Evolutionary conservation across 2,329 filamentous ascomycete genomes (phyloP).

Genomic region (Fusarium sp.): DNA sequence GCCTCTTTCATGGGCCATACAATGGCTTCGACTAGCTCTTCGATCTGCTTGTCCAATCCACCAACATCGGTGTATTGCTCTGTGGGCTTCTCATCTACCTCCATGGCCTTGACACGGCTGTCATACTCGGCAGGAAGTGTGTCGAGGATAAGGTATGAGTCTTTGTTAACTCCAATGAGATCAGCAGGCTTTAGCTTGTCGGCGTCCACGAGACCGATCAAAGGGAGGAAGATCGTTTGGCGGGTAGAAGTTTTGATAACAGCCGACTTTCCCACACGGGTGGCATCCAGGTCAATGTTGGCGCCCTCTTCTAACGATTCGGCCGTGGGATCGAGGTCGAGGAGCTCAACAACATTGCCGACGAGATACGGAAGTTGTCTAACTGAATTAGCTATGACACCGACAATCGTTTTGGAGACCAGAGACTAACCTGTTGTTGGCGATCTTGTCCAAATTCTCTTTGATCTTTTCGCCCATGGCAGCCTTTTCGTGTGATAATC

Average conservation of each 20-base stretch:
- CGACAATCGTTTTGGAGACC: not conserved
- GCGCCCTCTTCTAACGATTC: constrained; percentile 98
- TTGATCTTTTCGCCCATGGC: constrained; percentile 99
- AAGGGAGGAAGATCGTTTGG: constrained; percentile 97
- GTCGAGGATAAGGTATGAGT: constrained; percentile 96
- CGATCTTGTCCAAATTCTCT: constrained; percentile 98
- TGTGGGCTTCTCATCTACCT: constrained; percentile 99
- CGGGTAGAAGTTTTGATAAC: constrained; percentile 99
- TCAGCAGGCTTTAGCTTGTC: constrained; percentile 95
- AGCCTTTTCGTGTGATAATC: constrained; percentile 93
- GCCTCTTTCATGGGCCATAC: constrained; percentile 99
- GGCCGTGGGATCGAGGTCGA: constrained; percentile 95
- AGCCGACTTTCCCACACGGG: constrained; percentile 95
- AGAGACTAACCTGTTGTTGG: constrained; percentile 88
- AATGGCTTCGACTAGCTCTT: constrained; percentile 97
- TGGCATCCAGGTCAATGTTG: constrained; percentile 98
- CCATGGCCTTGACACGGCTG: constrained; percentile 99
- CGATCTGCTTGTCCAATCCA: constrained; percentile 98
- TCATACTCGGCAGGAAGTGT: constrained; percentile 98
- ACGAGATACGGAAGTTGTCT: constrained; percentile 98
- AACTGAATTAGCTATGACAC: constrained; percentile 20
- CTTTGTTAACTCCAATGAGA: constrained; percentile 98
- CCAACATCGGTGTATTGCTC: constrained; percentile 99
- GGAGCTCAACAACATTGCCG: constrained; percentile 96
- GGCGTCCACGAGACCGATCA: constrained; percentile 97